Evolutionary conservation across 1,139 yeast species (phyloP), one percentile per base, ranked within the genome.

Genomic region (Diutina catenulata): DNA sequence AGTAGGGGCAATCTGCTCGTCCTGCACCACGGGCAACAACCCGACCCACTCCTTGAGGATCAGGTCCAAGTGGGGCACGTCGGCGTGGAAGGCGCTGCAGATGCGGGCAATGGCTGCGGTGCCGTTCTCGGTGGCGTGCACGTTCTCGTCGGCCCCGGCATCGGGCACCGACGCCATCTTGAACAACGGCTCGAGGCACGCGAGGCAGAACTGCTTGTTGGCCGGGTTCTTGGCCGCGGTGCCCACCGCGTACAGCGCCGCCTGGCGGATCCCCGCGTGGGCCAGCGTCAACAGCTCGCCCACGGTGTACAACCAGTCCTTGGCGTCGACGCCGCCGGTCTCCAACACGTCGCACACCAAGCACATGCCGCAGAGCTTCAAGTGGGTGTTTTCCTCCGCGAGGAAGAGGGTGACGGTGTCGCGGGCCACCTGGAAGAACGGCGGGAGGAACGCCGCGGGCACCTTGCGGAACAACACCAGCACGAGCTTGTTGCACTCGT

Each of bases 1-100:
- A 57, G 69, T 84, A n/a, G 87, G 78, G 2, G 97, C 96, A 7
- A 94, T 94, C 48, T 83, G 93, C 33, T 78, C 83, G 57, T 91
- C 96, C 48, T 78, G 80, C 15, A 78, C 60, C 36, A 88, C 72
- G 22, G 98, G 98, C 49, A 91, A 70, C 11, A 87, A 71, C 44
- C 71, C 70, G 40, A 91, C 64, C 97, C 97, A 91, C 46, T 74
- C 81, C 27, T 68, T 70, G 39, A 84, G 63, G 16, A 82, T 71
- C 21, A 70, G 66, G 47, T 80, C 76, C 43, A 77, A 60, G 51
- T 77, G 73, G 31, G 84, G 80, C 31, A 83, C 65, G 35, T 69
- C 59, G 11, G 67, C 50, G 14, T 78, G 77, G 48, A 62, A 77
- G 13, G 71, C 56, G 44, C 71, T 78, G 43, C 80, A 65, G 14